Evolutionary conservation across 257 asterid genomes (phyloP).

Genomic region (Asclepias syriaca): DNA sequence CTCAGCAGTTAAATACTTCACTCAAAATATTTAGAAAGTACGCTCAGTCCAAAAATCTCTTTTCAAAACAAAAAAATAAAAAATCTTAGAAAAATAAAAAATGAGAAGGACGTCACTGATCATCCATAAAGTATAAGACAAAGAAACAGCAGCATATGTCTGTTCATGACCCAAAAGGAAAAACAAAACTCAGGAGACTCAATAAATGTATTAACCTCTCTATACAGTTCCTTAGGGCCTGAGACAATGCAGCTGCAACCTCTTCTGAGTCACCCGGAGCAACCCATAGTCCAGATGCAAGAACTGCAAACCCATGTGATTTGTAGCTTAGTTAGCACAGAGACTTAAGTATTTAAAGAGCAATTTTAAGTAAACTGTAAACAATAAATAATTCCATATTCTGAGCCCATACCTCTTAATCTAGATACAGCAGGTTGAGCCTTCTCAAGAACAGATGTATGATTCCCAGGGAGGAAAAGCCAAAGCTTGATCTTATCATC

Average conservation of each 20-base stretch:
- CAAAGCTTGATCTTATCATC: slow-evolving; percentile 99
- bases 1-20: background rate
- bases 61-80: background rate
- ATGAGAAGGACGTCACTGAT: background rate
- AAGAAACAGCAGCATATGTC: background rate
- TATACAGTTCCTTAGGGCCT: slow-evolving; percentile 81
- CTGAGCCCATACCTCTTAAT: slow-evolving; percentile 63
- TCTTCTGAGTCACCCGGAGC: slow-evolving; percentile 99
- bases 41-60: background rate
- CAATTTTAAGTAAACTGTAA: background rate
- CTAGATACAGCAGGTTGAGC: slow-evolving; percentile 72
- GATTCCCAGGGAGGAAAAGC: slow-evolving; percentile 93
- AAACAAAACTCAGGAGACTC: slow-evolving; percentile 15
- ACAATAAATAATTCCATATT: background rate
- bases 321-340: slow-evolving; percentile 8
- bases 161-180: slow-evolving; percentile 16
- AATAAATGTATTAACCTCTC: slow-evolving; percentile 52
- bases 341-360: slow-evolving; percentile 4
- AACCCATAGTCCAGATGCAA: slow-evolving; percentile 97
- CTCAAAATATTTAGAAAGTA: background rate
- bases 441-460: slow-evolving; percentile 70
- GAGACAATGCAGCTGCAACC: slow-evolving; percentile 92
- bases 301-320: slow-evolving; percentile 38
- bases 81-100: background rate
- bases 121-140: background rate